phyloP scores from a whole-genome alignment of 176 grass and related monocot genomes.

The Rhynchospora tenuis region DNA sequence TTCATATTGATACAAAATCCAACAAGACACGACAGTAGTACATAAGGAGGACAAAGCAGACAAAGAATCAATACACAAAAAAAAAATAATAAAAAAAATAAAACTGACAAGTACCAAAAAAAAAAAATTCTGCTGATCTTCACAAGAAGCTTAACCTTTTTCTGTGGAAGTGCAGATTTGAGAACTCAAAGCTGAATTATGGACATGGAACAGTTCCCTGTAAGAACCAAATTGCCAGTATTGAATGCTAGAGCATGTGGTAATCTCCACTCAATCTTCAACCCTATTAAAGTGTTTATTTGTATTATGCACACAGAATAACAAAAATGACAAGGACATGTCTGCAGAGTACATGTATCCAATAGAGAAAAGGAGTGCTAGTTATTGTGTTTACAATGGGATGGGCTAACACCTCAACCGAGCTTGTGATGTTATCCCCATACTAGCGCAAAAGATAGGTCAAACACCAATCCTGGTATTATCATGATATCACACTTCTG shows the following conservation, averaged over 20 bases:
- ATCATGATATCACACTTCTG: not conserved
- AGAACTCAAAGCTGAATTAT: slow-evolving; percentile 65
- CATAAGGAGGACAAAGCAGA: slow-evolving; percentile 2
- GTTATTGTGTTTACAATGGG: slow-evolving; percentile 44
- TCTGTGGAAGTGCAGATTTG: slow-evolving; percentile 65
- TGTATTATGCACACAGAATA: slow-evolving; percentile 3
- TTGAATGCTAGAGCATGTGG: slow-evolving; percentile 81
- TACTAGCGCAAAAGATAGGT: not conserved
- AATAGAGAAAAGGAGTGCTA: not conserved
- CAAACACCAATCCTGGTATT: not conserved
- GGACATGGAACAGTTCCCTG: slow-evolving; percentile 61
- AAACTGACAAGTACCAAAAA: not conserved
- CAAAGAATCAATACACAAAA: not conserved
- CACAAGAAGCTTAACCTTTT: slow-evolving; percentile 64
- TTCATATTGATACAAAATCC: not conserved
- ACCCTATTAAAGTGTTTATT: slow-evolving; percentile 81
- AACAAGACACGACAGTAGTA: not conserved
- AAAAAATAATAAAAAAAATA: not conserved
- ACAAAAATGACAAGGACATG: not conserved
- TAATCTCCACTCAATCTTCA: slow-evolving; percentile 82
- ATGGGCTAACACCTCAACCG: slow-evolving; percentile 68
- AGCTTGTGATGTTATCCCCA: slow-evolving; percentile 37
- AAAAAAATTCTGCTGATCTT: slow-evolving; percentile 74
- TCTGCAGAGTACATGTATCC: not conserved
- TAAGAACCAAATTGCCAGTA: slow-evolving; percentile 56